Evolutionary conservation across 1,139 yeast species (phyloP), one percentile per base, ranked within the genome.

Genomic region (Geotrichum histeridarum): DNA sequence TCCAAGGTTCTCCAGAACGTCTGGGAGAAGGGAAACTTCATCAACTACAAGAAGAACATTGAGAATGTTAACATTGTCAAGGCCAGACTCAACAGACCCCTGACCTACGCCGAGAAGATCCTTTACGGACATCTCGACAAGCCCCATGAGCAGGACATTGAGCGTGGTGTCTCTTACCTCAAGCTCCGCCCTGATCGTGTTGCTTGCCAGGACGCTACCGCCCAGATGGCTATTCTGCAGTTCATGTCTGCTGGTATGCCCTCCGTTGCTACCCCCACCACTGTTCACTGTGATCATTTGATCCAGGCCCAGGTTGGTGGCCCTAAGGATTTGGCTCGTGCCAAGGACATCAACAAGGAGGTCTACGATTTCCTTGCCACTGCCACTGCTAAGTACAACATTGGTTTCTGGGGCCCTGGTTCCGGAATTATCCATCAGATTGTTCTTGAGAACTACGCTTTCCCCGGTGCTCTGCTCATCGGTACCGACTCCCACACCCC

Each of bases 321-420:
- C 69, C 82, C 82, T 57, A 84, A 84, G 77, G 99, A 93, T 80
- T 84, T 93, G 76, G 84, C 84, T 57, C 85, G 96, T 75, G 97
- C 99, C 71, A 84, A 89, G 70, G 85, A 83, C 70, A 77, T 89
- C 71, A 93, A 93, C 83, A 89, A 86, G 78, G 99, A 93, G 78
- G 99, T 93, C 64, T 93, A 83, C 76, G 96, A 93, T 76, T 93
- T 93, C 80, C 83, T 93, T 76, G 82, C 89, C 60, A 76, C 95
- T 64, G 93, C 97, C 61, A 87, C 96, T 73, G 96, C 96, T 68
- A 91, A 91, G 78, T 93, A 91, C 81, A 87, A 90, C 82, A 87
- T 93, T 75, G 97, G 97, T 74, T 93, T 93, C 90, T 93, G 99
- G 99, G 88, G 87, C 74, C 98, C 99, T 72, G 98, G 98, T 73